phyloP scores from a whole-genome alignment of 805 yeast species.

The Candida rishiriensis region DNA sequence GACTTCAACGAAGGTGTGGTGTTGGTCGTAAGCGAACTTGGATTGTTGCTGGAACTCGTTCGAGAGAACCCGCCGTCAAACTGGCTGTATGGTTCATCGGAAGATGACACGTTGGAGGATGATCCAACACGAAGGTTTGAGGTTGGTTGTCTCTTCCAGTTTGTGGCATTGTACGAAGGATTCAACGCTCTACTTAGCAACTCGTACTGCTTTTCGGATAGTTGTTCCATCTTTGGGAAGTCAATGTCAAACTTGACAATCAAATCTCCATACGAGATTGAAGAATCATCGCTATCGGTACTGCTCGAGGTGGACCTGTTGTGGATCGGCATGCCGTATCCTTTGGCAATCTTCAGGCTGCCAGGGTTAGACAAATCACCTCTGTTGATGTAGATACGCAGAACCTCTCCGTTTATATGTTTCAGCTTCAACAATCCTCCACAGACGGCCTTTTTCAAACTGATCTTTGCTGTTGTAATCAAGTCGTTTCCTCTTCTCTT shows the following conservation, averaged over 20 bases:
- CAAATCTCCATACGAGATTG: slow-evolving; percentile 43
- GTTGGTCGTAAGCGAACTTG: no score
- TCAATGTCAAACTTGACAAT: slow-evolving; percentile 53
- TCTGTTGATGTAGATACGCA: slow-evolving; percentile 37
- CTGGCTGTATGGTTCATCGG: no score
- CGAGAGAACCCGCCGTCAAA: no score
- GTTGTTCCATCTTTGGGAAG: slow-evolving; percentile 46
- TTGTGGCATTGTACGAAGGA: slow-evolving; percentile 3
- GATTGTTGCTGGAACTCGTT: no score
- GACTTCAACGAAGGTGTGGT: no score
- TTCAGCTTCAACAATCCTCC: slow-evolving; percentile 28
- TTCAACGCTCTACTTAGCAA: slow-evolving; percentile 16
- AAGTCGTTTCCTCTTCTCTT: slow-evolving; percentile 31
- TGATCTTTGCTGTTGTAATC: slow-evolving; percentile 14
- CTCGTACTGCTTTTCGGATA: slow-evolving; percentile 33
- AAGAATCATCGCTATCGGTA: neutral
- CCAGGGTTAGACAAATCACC: slow-evolving; percentile 53
- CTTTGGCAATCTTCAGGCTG: slow-evolving; percentile 33
- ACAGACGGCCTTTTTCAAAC: slow-evolving; percentile 21
- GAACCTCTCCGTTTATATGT: slow-evolving; percentile 33
- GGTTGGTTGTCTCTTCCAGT: neutral
- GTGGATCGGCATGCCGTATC: slow-evolving; percentile 59
- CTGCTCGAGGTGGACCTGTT: slow-evolving; percentile 3
- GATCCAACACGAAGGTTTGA: neutral
- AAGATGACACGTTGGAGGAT: neutral